phyloP scores from a whole-genome alignment of 176 grass and related monocot species.

The Aegilops tauschii region DNA sequence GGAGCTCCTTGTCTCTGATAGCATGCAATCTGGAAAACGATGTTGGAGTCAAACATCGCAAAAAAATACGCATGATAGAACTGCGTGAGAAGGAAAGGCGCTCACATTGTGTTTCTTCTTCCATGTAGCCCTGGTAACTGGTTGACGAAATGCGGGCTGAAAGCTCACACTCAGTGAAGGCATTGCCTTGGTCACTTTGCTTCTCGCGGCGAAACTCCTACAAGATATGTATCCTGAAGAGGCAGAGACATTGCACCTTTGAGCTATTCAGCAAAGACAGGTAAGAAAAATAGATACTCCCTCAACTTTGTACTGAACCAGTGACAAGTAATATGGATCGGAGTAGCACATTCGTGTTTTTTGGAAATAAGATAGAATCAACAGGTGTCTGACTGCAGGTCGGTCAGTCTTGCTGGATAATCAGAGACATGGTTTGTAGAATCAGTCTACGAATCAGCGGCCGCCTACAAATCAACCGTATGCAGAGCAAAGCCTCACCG shows the following conservation, averaged over 20 bases:
- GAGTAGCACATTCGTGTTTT: neutral
- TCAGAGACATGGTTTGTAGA: neutral
- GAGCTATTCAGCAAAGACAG: neutral
- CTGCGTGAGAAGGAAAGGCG: neutral
- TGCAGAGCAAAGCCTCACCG: no score
- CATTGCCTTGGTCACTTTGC: neutral
- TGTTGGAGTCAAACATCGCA: neutral
- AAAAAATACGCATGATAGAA: neutral
- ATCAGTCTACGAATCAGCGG: neutral
- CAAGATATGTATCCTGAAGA: conserved; percentile 38
- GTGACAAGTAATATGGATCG: no score
- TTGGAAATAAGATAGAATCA: neutral
- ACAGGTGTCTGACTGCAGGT: no score
- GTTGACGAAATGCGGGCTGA: neutral
- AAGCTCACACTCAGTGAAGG: conserved; percentile 22
- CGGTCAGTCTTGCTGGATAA: no score
- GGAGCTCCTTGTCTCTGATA: conserved; percentile 55
- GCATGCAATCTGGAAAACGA: conserved; percentile 49
- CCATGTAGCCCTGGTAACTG: neutral
- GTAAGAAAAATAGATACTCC: neutral
- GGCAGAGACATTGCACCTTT: neutral
- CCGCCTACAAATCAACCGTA: neutral
- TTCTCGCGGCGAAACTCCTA: neutral
- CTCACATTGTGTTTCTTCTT: conserved; percentile 51
- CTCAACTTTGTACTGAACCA: no score